phyloP scores from a whole-genome alignment of 2,329 filamentous ascomycete genomes.

The Colletotrichum agaves region DNA sequence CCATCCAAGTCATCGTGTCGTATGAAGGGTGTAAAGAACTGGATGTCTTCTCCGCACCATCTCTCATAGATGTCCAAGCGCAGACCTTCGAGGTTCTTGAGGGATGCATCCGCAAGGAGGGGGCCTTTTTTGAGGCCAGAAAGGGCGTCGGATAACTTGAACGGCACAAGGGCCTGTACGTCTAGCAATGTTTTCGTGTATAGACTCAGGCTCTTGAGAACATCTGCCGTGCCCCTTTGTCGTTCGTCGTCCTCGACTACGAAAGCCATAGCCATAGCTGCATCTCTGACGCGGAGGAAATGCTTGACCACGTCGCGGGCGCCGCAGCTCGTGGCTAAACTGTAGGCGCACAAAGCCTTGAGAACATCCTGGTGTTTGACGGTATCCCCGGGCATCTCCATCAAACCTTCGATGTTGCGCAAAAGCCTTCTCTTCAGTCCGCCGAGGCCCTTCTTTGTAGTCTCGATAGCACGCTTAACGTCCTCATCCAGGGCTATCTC shows the following conservation, averaged over 20 bases:
- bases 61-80: slow-evolving; percentile 80
- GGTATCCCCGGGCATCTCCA: slow-evolving; percentile 70
- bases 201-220: slow-evolving; percentile 74
- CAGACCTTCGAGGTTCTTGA: slow-evolving; percentile 75
- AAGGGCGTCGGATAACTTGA: slow-evolving; percentile 76
- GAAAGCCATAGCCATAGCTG: slow-evolving; percentile 73
- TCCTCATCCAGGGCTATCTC: slow-evolving; percentile 45
- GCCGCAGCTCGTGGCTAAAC: slow-evolving; percentile 82
- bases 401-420: slow-evolving; percentile 74
- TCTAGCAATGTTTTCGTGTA: slow-evolving; percentile 82
- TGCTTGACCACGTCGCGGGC: slow-evolving; percentile 81
- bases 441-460: slow-evolving; percentile 71
- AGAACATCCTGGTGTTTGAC: slow-evolving; percentile 65
- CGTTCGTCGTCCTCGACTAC: slow-evolving; percentile 57
- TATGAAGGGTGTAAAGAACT: slow-evolving; percentile 87
- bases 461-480: slow-evolving; percentile 60
- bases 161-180: slow-evolving; percentile 80
- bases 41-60: slow-evolving; percentile 86
- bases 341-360: slow-evolving; percentile 83
- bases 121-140: slow-evolving; percentile 74
- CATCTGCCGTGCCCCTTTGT: slow-evolving; percentile 54
- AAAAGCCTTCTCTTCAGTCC: slow-evolving; percentile 72
- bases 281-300: slow-evolving; percentile 78
- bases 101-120: slow-evolving; percentile 76
- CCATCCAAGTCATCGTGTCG: slow-evolving; percentile 80